Percentiles rank a stretch among this genome's conserved stretches.
Conservation (phyloP, 495 filamentous ascomycete genomes). For the Melanomma pulvis-pyrius region DNA sequence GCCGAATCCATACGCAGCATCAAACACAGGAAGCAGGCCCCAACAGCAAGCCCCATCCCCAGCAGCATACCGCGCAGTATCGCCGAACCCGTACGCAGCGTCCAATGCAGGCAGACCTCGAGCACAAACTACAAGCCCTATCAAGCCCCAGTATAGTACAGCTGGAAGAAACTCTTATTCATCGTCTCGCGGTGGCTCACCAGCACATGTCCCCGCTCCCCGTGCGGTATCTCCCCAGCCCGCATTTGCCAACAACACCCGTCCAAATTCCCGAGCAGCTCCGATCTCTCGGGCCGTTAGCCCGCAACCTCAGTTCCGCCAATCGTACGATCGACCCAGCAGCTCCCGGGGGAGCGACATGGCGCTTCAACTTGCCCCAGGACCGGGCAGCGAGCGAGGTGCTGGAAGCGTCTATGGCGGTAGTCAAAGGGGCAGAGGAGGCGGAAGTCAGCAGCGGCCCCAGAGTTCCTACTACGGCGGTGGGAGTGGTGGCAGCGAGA, state of each 20-base stretch:
- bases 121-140: slow-evolving; percentile 49
- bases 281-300: slow-evolving; percentile 29
- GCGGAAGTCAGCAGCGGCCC: slow-evolving; percentile 2
- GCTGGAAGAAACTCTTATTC: slow-evolving; percentile 61
- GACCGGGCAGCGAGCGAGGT: slow-evolving; percentile 47
- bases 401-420: slow-evolving; percentile 48
- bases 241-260: slow-evolving; percentile 22
- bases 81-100: slow-evolving; percentile 54
- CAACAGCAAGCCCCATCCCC: slow-evolving; percentile 21
- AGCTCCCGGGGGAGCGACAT: slow-evolving; percentile 66
- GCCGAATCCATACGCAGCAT: slow-evolving; percentile 55
- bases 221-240: slow-evolving; percentile 63
- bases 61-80: slow-evolving; percentile 33
- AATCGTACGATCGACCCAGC: slow-evolving; percentile 59
- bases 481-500: slow-evolving; percentile 35
- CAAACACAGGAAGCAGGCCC: slow-evolving; percentile 10
- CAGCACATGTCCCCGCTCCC: slow-evolving; percentile 47
- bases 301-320: slow-evolving; percentile 36
- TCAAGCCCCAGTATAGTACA: slow-evolving; percentile 52
- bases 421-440: slow-evolving; percentile 33
- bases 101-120: slow-evolving; percentile 25
- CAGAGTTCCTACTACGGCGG: slow-evolving; percentile 14
- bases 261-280: slow-evolving; percentile 25
- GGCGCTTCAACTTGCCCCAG: slow-evolving; percentile 76
- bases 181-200: slow-evolving; percentile 50